phyloP scores from a whole-genome alignment of 257 asterid species.

The Thymus mandschuricus region DNA sequence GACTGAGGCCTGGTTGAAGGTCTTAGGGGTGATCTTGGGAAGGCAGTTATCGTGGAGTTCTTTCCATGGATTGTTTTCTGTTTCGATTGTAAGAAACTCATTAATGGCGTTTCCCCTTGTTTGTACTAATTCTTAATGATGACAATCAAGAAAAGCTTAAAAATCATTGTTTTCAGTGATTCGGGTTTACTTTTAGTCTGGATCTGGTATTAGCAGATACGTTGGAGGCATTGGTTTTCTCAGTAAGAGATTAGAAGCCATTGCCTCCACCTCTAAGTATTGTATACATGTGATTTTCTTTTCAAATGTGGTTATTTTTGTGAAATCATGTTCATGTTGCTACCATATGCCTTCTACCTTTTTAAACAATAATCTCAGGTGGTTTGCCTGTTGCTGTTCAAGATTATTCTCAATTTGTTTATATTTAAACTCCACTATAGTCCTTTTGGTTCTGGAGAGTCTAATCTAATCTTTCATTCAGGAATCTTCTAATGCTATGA shows the following conservation, averaged over 20 bases:
- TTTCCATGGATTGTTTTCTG: conserved; percentile 92
- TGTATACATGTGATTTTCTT: conserved; percentile 24
- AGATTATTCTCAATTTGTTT: conserved; percentile 22
- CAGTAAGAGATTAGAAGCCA: conserved; percentile 36
- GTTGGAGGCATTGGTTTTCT: conserved; percentile 43
- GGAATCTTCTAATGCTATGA: conserved; percentile 85
- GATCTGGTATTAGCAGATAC: conserved; percentile 42
- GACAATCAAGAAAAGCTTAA: conserved; percentile 51
- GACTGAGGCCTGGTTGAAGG: conserved; percentile 54
- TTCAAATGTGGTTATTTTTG: conserved; percentile 28
- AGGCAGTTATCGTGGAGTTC: conserved; percentile 75
- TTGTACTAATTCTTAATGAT: conserved; percentile 73
- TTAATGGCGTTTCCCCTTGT: conserved; percentile 69
- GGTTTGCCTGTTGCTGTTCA: conserved; percentile 28
- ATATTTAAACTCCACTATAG: conserved; percentile 28
- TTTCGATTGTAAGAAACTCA: conserved; percentile 97
- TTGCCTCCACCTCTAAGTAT: conserved; percentile 29
- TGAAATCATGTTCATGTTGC: conserved; percentile 22
- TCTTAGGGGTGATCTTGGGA: conserved; percentile 57
- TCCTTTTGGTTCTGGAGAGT: conserved; percentile 61
- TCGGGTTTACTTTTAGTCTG: conserved; percentile 32
- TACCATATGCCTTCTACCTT: background rate
- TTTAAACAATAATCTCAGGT: conserved; percentile 16
- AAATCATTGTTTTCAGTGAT: conserved; percentile 31
- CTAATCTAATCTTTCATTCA: conserved; percentile 90